Evolutionary conservation across 2,329 filamentous ascomycete species (phyloP).

Genomic region (Aspergillus texensis): DNA sequence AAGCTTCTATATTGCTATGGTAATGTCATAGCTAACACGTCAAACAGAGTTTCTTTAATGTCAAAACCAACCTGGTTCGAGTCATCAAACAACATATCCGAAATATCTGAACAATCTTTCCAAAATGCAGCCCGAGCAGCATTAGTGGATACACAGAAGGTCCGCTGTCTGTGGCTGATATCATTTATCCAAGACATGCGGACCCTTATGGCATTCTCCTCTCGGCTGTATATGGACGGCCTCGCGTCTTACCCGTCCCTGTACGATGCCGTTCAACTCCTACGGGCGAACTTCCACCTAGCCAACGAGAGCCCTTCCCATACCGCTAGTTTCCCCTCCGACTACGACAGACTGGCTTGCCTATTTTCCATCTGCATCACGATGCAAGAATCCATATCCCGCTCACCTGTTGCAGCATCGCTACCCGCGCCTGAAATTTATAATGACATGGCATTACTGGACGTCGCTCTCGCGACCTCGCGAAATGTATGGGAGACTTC

Average conservation of each 20-base stretch:
- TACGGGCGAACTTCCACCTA: slow-evolving; percentile 19
- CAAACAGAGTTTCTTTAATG: slow-evolving; percentile 30
- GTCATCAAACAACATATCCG: slow-evolving; percentile 25
- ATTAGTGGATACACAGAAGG: slow-evolving; percentile 25
- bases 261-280: slow-evolving; percentile 19
- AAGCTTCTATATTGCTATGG: slow-evolving; percentile 2
- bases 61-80: slow-evolving; percentile 33
- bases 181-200: slow-evolving; percentile 35
- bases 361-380: slow-evolving; percentile 24
- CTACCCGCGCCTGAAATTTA: background rate
- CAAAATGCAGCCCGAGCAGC: background rate
- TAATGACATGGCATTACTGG: slow-evolving; percentile 11
- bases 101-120: slow-evolving; percentile 16
- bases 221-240: slow-evolving; percentile 15
- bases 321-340: background rate
- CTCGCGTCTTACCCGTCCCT: slow-evolving; percentile 18
- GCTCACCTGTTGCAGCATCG: background rate
- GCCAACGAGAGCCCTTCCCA: background rate
- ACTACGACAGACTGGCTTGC: slow-evolving; percentile 17
- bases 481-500: slow-evolving; percentile 16
- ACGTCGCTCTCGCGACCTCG: slow-evolving; percentile 10
- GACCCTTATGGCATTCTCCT: slow-evolving; percentile 26
- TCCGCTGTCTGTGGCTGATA: slow-evolving; percentile 33
- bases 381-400: slow-evolving; percentile 23
- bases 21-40: slow-evolving; percentile 1